Percentiles rank a stretch among this genome's conserved stretches.
Evolutionary conservation across 2,329 filamentous ascomycete genomes (phyloP).

Genomic region (Diaporthe vexans): DNA sequence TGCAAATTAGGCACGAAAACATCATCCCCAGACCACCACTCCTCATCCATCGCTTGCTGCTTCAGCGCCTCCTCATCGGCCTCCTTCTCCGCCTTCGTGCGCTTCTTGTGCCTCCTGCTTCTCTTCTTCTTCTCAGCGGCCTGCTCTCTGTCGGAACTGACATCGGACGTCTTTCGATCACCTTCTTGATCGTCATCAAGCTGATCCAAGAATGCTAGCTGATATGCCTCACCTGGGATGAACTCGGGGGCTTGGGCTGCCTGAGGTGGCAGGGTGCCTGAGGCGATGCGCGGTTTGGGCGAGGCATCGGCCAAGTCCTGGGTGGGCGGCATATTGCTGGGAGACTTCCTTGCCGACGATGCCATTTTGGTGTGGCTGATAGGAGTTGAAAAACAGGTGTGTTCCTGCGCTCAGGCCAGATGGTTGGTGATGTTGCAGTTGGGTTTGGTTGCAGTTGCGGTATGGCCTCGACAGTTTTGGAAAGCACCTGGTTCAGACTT

Average conservation of each 20-base stretch:
- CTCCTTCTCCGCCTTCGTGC: background rate
- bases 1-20: background rate
- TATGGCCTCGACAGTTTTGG: background rate
- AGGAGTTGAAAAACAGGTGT: too few relatives aligned
- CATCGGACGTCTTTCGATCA: background rate
- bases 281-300: background rate
- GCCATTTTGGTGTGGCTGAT: background rate
- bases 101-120: background rate
- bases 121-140: background rate
- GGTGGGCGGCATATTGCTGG: background rate
- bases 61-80: background rate
- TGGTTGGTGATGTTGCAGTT: background rate
- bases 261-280: background rate
- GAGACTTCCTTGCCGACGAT: background rate
- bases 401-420: background rate
- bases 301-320: background rate
- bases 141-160: background rate
- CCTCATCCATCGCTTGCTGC: background rate
- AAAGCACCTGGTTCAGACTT: accelerated
- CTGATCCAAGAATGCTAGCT: background rate
- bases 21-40: constrained; percentile 19
- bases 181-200: constrained; percentile 1
- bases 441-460: too few relatives aligned
- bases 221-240: background rate
- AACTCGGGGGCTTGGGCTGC: constrained; percentile 11